Percentiles rank a stretch among this genome's conserved stretches.
phyloP scores from a whole-genome alignment of 805 yeast species.

The Suhomyces pyralidae region DNA sequence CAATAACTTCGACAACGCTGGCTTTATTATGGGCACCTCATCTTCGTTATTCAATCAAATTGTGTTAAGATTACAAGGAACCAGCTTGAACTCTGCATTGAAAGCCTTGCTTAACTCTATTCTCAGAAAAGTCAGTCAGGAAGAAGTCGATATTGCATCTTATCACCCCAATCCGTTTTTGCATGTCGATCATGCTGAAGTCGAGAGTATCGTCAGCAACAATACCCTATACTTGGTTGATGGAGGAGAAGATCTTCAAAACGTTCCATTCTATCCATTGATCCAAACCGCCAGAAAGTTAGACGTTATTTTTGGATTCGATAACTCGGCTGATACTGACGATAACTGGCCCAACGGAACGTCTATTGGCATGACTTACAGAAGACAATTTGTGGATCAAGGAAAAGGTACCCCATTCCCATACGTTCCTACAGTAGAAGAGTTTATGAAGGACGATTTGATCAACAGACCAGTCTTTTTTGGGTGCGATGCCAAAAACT shows the following conservation, averaged over 20 bases:
- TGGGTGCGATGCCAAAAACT: slow-evolving; percentile 25
- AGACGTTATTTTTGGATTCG: slow-evolving; percentile 43
- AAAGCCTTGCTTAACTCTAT: slow-evolving; percentile 23
- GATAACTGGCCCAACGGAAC: slow-evolving; percentile 45
- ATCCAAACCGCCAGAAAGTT: slow-evolving; percentile 33
- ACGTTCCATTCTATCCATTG: slow-evolving; percentile 40
- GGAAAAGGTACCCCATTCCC: slow-evolving; percentile 28
- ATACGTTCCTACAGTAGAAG: slow-evolving; percentile 18
- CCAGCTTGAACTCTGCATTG: slow-evolving; percentile 20
- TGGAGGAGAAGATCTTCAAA: slow-evolving; percentile 44
- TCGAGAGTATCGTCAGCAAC: slow-evolving; percentile 21
- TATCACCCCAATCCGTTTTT: slow-evolving; percentile 42
- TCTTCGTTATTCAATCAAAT: slow-evolving; percentile 38
- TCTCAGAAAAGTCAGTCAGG: slow-evolving; percentile 21
- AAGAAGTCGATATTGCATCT: slow-evolving; percentile 36
- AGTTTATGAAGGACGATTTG: slow-evolving; percentile 20
- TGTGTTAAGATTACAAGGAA: slow-evolving; percentile 21
- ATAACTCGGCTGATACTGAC: slow-evolving; percentile 39
- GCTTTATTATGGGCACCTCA: slow-evolving; percentile 40
- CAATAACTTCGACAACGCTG: slow-evolving; percentile 36
- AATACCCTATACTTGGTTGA: slow-evolving; percentile 37
- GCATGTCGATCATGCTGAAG: slow-evolving; percentile 16
- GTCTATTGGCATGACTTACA: slow-evolving; percentile 32
- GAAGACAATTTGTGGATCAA: slow-evolving; percentile 19
- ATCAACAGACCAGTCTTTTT: slow-evolving; percentile 23